A percentile compares a stretch with the other conserved stretches of the same genome.
phyloP scores from a whole-genome alignment of 768 basidiomycete genomes.

The Russula emetica region DNA sequence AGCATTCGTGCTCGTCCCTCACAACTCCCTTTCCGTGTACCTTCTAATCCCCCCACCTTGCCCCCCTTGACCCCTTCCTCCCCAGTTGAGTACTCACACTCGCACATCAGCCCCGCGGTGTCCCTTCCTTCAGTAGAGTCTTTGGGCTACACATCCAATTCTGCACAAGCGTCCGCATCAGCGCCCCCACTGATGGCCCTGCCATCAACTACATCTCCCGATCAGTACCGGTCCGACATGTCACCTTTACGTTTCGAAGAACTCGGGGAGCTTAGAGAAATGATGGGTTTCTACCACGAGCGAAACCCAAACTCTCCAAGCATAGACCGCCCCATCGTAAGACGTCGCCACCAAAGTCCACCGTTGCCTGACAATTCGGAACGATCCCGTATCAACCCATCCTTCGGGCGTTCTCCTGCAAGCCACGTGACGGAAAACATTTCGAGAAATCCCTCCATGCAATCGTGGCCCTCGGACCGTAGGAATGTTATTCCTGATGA shows the following conservation, averaged over 20 bases:
- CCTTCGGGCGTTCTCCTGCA: constrained; percentile 11
- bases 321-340: constrained; percentile 5
- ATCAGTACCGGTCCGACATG: constrained; percentile 15
- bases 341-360: constrained; percentile 17
- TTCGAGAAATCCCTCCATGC: constrained; percentile 8
- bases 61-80: constrained; percentile 27
- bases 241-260: constrained; percentile 16
- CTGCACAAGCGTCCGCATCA: constrained; percentile 1
- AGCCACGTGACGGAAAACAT: constrained; percentile 7
- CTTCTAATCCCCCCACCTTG: constrained; percentile 18
- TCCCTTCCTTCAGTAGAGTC: constrained; percentile 22
- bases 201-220: constrained; percentile 7
- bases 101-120: constrained; percentile 5
- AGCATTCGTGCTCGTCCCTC: constrained; percentile 23
- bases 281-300: constrained; percentile 17
- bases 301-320: constrained; percentile 9
- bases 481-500: constrained; percentile 8
- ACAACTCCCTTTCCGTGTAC: constrained; percentile 16
- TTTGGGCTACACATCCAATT: constrained; percentile 1
- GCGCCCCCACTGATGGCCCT: neutral
- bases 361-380: constrained; percentile 10
- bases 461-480: constrained; percentile 8
- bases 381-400: constrained; percentile 3
- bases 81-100: constrained; percentile 11
- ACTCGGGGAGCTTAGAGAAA: constrained; percentile 19